Evolutionary conservation across 306 rosid genomes (phyloP).

Genomic region (Senna tora): DNA sequence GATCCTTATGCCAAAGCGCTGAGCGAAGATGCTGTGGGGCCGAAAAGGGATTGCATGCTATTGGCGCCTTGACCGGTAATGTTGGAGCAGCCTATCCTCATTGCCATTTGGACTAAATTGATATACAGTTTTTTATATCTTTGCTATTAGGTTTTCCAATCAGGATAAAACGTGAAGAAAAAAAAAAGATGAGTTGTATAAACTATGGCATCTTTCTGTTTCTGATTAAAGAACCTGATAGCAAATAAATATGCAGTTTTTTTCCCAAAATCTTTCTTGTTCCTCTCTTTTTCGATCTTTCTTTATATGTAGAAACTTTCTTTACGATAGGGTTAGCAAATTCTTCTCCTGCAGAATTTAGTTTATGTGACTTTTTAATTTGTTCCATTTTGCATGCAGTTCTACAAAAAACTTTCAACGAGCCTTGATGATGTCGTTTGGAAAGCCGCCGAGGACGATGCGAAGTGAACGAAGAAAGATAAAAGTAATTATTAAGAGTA

Average conservation of each 20-base stretch:
- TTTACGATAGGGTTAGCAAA: background rate
- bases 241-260: too few relatives aligned
- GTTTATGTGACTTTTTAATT: background rate
- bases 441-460: constrained; percentile 89
- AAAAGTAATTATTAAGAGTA: constrained; percentile 39
- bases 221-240: too few relatives aligned
- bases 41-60: background rate
- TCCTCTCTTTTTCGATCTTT: background rate
- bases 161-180: too few relatives aligned
- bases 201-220: too few relatives aligned
- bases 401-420: constrained; percentile 86
- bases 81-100: background rate
- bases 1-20: background rate
- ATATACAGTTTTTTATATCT: too few relatives aligned
- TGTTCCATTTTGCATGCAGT: constrained; percentile 51
- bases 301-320: background rate
- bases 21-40: background rate
- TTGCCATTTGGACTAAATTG: too few relatives aligned
- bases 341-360: background rate
- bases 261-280: background rate
- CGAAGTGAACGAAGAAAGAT: constrained; percentile 54
- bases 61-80: background rate
- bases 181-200: too few relatives aligned
- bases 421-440: constrained; percentile 87
- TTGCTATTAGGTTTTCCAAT: too few relatives aligned